Base-by-base conservation (phyloP, 257 asterid species). In the Craterostigma plantagineum region DNA sequence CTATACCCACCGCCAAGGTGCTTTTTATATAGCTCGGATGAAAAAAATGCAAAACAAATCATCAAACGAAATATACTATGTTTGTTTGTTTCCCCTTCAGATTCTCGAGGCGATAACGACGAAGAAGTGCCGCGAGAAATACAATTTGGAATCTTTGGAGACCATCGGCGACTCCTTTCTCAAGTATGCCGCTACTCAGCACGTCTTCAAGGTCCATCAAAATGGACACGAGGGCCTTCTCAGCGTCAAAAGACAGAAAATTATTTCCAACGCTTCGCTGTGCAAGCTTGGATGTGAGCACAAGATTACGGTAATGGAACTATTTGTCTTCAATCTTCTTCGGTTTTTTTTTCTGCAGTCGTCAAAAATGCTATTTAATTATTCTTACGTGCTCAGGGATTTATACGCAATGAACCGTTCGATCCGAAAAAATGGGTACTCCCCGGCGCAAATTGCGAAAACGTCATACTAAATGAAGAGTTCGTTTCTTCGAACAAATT, bases 61-160 rank as follows among this genome's bases (percentile, higher is more conserved):
- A 2, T 23, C 30, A 23, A 23, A 23, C 30, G 30, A 2, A 6
- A 23, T 23, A 2, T 23, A 23, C 2, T 23, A 2, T n/a, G n/a
- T 17, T 34, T 8, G n/a, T n/a, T n/a, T n/a, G n/a, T n/a, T n/a
- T n/a, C n/a, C n/a, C n/a, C n/a, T n/a, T 51, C 53, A 86, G 97
- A 69, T 81, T 49, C 54, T 86, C 74, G 97, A 86, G 50, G 97
- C 94, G 38, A 66, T 86, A 18, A 86, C 94, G 0, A 73, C 97
- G 0, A 81, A 76, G 36, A 62, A 66, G 17, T 81, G 92, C 67
- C 90, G 61, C 45, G 92, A 81, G 60, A 65, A 61, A 4, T 33
- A 70, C 50, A 77, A 81, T 67, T 57, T 81, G 33, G 94, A 86
- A 72, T 75, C 97, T 14, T 58, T 86, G 36, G 97, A 86, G 75